Conservation (phyloP, 129 eudicot genomes). For the Deinandra increscens region DNA sequence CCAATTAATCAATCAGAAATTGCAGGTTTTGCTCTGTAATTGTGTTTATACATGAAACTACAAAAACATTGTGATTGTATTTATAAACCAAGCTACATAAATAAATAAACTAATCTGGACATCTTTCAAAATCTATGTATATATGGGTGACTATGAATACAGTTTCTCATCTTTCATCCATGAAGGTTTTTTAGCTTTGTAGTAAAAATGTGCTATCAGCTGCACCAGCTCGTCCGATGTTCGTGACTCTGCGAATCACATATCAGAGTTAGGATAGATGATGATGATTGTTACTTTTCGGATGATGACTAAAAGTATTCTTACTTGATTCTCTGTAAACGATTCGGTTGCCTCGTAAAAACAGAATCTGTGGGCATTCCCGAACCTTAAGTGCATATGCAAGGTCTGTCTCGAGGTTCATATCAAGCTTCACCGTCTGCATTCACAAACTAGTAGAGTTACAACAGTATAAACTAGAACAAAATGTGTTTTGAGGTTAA, state of each 20-base stretch:
- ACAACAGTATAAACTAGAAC: background rate
- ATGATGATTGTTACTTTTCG: background rate
- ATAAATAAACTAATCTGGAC: background rate
- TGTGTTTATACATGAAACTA: too few relatives aligned
- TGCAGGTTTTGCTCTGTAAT: conserved; percentile 8
- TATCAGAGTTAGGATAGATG: background rate
- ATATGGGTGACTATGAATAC: conserved; percentile 17
- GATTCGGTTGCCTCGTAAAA: conserved; percentile 81
- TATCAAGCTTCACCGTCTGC: conserved; percentile 91
- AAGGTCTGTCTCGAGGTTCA: conserved; percentile 89
- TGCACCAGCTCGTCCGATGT: conserved; percentile 86
- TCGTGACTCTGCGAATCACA: conserved; percentile 52
- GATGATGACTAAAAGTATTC: background rate
- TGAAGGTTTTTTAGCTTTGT: conserved; percentile 81
- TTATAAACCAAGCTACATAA: background rate
- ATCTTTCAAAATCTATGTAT: background rate
- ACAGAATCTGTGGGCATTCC: conserved; percentile 88
- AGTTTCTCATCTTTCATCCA: conserved; percentile 51
- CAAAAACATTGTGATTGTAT: too few relatives aligned
- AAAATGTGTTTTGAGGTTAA: background rate
- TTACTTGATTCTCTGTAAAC: conserved; percentile 76
- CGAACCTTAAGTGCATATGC: conserved; percentile 84
- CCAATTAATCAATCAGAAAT: conserved; percentile 13
- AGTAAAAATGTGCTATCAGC: conserved; percentile 88
- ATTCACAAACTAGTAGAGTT: conserved; percentile 9